phyloP scores from a whole-genome alignment of 768 basidiomycete genomes.

The Lentinus brumalis region DNA sequence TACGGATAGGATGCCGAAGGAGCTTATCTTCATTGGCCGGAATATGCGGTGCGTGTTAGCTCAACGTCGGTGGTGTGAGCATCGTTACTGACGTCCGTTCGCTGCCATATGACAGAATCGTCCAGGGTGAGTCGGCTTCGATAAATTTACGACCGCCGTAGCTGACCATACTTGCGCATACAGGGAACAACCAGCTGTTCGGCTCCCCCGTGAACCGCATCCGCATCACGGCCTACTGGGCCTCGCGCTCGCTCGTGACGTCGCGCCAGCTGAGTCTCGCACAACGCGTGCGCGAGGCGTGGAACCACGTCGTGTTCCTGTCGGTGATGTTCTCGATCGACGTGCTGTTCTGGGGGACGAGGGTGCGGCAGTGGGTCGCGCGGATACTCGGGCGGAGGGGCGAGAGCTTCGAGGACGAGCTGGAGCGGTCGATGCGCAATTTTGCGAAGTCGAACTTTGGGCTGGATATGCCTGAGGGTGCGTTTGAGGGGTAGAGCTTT shows the following conservation, averaged over 20 bases:
- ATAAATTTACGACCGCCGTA: neutral
- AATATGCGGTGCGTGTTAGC: constrained; percentile 61
- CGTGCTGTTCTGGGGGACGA: constrained; percentile 65
- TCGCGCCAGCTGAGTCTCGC: constrained; percentile 43
- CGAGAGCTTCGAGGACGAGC: constrained; percentile 75
- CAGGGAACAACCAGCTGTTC: constrained; percentile 72
- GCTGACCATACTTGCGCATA: neutral
- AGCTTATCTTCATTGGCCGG: constrained; percentile 70
- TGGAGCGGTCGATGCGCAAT: constrained; percentile 72
- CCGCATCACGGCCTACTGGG: constrained; percentile 86
- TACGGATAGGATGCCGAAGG: constrained; percentile 80
- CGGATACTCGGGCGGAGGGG: constrained; percentile 44
- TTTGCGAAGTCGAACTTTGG: constrained; percentile 83
- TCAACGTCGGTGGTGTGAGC: neutral
- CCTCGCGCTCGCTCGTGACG: constrained; percentile 64
- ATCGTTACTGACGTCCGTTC: neutral
- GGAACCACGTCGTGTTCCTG: constrained; percentile 63
- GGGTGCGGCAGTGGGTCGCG: constrained; percentile 49
- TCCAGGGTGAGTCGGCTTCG: constrained; percentile 33
- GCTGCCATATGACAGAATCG: constrained; percentile 24
- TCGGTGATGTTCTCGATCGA: constrained; percentile 70
- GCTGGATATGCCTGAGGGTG: constrained; percentile 56
- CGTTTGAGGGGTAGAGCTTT: constrained; percentile 26
- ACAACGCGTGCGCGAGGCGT: constrained; percentile 52
- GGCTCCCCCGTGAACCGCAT: constrained; percentile 89